These are phyloP conservation scores for Hawksworthiomyces lignivorus DNA, from an alignment of 2,329 filamentous ascomycete species.

Conservation along the genomic window DNA sequence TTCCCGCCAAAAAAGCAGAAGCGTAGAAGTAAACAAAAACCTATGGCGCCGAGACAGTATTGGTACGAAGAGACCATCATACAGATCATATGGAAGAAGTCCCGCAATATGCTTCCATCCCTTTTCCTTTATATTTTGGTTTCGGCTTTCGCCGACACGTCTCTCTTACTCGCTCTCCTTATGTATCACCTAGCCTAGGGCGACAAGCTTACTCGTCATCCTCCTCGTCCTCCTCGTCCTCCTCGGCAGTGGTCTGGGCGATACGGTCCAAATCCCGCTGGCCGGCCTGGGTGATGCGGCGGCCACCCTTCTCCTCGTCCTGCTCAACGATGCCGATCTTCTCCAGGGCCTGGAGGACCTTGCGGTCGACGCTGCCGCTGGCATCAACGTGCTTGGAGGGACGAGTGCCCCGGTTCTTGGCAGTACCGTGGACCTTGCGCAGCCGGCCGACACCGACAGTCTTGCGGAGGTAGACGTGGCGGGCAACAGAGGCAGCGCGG, in stretches of 20 bases:
- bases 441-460: constrained; percentile 95
- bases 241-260: constrained; percentile 71
- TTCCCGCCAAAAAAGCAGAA: not conserved
- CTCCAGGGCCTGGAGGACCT: constrained; percentile 94
- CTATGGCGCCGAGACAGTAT: constrained; percentile 11
- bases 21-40: constrained; percentile 1
- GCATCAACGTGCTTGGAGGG: constrained; percentile 95
- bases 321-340: constrained; percentile 98
- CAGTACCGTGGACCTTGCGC: constrained; percentile 82
- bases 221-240: constrained; percentile 54
- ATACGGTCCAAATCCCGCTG: constrained; percentile 99
- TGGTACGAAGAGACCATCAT: not conserved
- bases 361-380: constrained; percentile 92
- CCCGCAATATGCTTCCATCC: not conserved
- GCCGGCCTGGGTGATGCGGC: constrained; percentile 94
- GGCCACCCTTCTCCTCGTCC: constrained; percentile 97
- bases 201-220: constrained; percentile 49
- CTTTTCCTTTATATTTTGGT: no score
- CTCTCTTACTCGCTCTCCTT: constrained; percentile 4
- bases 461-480: constrained; percentile 99
- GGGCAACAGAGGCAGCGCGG: constrained; percentile 89
- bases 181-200: not conserved
- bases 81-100: no score
- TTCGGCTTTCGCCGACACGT: no score
- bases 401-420: constrained; percentile 92